Evolutionary conservation across 257 asterid genomes (phyloP).

Genomic region (Salvia miltiorrhiza): DNA sequence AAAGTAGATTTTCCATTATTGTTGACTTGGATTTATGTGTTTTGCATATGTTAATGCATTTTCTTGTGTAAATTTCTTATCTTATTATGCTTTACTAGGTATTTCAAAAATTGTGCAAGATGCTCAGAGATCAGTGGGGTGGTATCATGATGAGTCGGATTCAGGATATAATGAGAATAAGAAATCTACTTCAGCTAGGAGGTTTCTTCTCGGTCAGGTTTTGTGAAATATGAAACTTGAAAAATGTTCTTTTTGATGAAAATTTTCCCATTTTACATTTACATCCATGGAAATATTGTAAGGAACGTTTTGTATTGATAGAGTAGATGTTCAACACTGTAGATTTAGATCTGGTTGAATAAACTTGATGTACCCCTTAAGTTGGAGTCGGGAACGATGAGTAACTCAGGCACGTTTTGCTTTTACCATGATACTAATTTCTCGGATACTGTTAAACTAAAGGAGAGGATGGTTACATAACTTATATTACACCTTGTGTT

Average conservation of each 20-base stretch:
- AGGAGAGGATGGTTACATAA: background rate
- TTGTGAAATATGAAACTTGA: constrained; percentile 32
- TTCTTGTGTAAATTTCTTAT: background rate
- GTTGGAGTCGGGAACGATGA: constrained; percentile 19
- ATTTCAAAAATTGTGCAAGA: constrained; percentile 70
- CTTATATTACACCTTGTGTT: background rate
- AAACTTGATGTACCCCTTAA: constrained; percentile 19
- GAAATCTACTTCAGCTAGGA: constrained; percentile 38
- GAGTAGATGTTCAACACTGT: constrained; percentile 21
- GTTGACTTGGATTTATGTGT: background rate
- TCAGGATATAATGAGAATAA: constrained; percentile 33
- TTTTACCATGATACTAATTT: background rate
- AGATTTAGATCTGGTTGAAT: constrained; percentile 19
- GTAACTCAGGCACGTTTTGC: background rate
- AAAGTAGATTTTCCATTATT: background rate
- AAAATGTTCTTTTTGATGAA: constrained; percentile 1
- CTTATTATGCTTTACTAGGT: constrained; percentile 35
- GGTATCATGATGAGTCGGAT: constrained; percentile 66
- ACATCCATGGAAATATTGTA: constrained; percentile 6
- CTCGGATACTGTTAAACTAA: background rate
- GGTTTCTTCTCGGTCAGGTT: constrained; percentile 52
- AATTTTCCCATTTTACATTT: background rate
- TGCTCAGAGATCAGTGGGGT: constrained; percentile 77
- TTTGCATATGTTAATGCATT: background rate
- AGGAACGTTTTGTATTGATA: constrained; percentile 1